phyloP scores from a whole-genome alignment of 805 yeast species.

The Maudiozyma turicensis region DNA sequence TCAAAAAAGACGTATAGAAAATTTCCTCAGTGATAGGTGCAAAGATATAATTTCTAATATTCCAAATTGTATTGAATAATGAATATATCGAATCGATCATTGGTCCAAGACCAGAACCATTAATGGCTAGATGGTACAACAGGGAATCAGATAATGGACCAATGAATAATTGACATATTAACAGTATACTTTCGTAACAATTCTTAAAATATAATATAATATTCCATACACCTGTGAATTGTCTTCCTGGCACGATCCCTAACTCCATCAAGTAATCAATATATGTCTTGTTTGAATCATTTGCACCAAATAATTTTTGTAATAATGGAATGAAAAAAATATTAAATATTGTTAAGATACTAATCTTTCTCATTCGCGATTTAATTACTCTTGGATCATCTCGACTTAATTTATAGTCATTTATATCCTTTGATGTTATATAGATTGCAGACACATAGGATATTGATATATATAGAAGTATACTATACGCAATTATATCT shows the following conservation, averaged over 20 bases:
- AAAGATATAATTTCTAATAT: conserved; percentile 25
- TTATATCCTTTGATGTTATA: conserved; percentile 10
- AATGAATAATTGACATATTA: conserved; percentile 16
- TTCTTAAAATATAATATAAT: conserved; percentile 7
- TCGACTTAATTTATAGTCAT: conserved; percentile 18
- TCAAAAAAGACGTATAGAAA: conserved; percentile 26
- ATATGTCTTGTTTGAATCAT: conserved; percentile 1
- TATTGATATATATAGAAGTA: conserved; percentile 16
- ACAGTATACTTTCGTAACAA: conserved; percentile 6
- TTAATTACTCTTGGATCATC: conserved; percentile 25
- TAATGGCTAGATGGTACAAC: conserved; percentile 13
- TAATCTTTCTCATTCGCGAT: conserved; percentile 18
- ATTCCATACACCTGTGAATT: conserved; percentile 10
- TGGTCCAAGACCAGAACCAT: neutral
- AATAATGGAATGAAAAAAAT: conserved; percentile 15
- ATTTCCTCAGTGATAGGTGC: conserved; percentile 30
- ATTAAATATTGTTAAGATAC: conserved; percentile 10
- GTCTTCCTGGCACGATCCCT: conserved; percentile 21
- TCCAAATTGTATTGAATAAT: conserved; percentile 23
- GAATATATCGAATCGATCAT: no score
- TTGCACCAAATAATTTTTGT: neutral
- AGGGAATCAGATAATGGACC: conserved; percentile 20
- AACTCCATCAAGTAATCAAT: conserved; percentile 9
- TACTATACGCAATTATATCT: neutral
- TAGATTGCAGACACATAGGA: conserved; percentile 24